A percentile compares a stretch with the other conserved stretches of the same genome.
These are phyloP conservation scores for Nemania diffusa DNA, from an alignment of 2,329 filamentous ascomycete genomes.

Conservation along the genomic window DNA sequence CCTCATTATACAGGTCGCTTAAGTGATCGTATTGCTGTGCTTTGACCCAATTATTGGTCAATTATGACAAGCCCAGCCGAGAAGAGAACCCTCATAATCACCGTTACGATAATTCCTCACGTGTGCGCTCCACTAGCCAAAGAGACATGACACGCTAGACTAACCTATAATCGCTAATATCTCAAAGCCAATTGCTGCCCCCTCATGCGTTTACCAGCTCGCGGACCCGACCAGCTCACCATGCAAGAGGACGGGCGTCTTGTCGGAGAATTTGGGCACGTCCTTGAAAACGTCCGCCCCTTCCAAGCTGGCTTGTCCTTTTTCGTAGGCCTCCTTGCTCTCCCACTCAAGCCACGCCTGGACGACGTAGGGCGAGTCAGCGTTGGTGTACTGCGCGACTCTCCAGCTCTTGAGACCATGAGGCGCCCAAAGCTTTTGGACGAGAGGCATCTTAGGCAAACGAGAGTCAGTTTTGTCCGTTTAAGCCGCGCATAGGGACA, in stretches of 20 bases:
- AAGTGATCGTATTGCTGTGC: too few relatives aligned
- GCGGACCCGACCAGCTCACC: slow-evolving; percentile 34
- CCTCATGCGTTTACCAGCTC: background rate
- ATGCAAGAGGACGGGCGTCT: slow-evolving; percentile 28
- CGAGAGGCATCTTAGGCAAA: slow-evolving; percentile 53
- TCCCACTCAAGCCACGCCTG: slow-evolving; percentile 50
- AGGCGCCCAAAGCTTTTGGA: slow-evolving; percentile 51
- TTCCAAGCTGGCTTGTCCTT: slow-evolving; percentile 33
- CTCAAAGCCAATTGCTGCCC: background rate
- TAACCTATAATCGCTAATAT: background rate
- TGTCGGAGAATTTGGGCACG: slow-evolving; percentile 49
- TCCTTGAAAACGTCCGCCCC: slow-evolving; percentile 45
- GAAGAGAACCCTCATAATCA: background rate
- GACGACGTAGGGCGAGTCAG: slow-evolving; percentile 42
- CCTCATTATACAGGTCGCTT: too few relatives aligned
- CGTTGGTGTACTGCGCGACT: slow-evolving; percentile 45
- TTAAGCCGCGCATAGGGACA: background rate
- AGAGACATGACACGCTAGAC: background rate
- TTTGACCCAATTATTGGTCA: background rate
- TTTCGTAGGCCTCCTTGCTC: slow-evolving; percentile 39
- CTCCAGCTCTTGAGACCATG: slow-evolving; percentile 54
- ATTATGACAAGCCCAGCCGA: background rate
- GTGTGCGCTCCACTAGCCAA: too few relatives aligned
- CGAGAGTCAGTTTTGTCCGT: background rate
- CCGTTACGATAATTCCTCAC: too few relatives aligned